Evolutionary conservation across 2,329 filamentous ascomycete genomes (phyloP), one percentile per base, ranked within the genome.

Genomic region (Phialophora expanda): DNA sequence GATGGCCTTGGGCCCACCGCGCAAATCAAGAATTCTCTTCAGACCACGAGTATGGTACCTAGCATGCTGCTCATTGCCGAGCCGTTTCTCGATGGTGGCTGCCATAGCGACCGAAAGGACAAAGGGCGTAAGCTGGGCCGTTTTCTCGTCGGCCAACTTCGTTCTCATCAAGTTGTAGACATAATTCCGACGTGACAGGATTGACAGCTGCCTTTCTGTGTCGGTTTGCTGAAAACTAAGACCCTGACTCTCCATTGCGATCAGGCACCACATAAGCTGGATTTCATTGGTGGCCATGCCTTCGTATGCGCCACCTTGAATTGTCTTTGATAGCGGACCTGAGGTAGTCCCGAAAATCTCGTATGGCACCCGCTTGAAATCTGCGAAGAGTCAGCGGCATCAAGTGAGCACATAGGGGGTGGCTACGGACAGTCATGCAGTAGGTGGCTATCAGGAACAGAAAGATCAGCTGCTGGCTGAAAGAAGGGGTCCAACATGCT

Each of bases 261-360:
- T n/a, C 17, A 48, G 44, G 9, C 44, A 48, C 44, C 44, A 48
- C 44, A 48, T 48, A 22, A 48, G 44, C 44, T 48, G 44, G 44
- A 48, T 48, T 48, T 48, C 44, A 20, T 48, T 48, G 20, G 44
- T 48, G 44, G 44, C 44, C 44, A 48, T 48, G 17, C 44, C 44
- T 48, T 48, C 44, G 44, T 48, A 48, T n/a, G 44, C 44, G 20
- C 44, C 44, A 20, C 44, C 44, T 48, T n/a, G 20, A 48, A 48
- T 20, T 48, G 44, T 48, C 44, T n/a, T 22, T 48, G 44, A 48
- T n/a, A 48, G 44, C 17, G 44, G 44, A 48, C 17, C 8, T 22
- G 44, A 48, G 20, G 44, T 48, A 22, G 44, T 48, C 17, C 44
- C 44, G 20, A 48, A 48, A 3, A 48, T 48, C 11, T 48, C 44